Conservation (phyloP, 164 flowering plant species). For the Kingdonia uniflora region DNA sequence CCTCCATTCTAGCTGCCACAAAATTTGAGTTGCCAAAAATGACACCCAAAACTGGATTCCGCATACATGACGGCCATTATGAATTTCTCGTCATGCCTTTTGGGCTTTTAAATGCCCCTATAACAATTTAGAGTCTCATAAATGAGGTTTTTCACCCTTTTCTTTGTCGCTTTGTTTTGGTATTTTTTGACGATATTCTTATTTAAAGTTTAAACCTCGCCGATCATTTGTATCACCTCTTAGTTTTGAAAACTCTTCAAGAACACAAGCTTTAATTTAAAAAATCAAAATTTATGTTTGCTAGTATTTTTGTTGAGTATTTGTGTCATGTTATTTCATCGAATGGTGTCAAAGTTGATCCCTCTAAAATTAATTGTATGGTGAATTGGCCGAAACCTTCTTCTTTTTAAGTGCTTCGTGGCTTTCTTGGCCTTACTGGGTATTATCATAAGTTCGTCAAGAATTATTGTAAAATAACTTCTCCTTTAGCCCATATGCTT, state of each 20-base stretch:
- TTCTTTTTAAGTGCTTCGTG: background rate
- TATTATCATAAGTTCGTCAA: slow-evolving; percentile 3
- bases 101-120: too few species aligned
- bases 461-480: background rate
- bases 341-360: background rate
- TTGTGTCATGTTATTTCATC: slow-evolving; percentile 1
- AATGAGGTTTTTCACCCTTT: too few species aligned
- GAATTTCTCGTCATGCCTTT: slow-evolving; percentile 4
- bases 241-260: background rate
- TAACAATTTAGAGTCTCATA: too few species aligned
- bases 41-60: background rate
- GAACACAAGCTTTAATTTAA: background rate
- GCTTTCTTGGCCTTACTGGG: slow-evolving; percentile 8
- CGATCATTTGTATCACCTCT: background rate
- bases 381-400: background rate
- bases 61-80: background rate
- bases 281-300: background rate
- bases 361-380: background rate
- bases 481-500: background rate
- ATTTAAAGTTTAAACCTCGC: background rate
- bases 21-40: background rate
- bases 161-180: too few species aligned
- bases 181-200: slow-evolving; percentile 6
- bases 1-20: background rate
- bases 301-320: background rate